Conservation (phyloP, 768 basidiomycete species). For the Termitomyces titanicus region DNA sequence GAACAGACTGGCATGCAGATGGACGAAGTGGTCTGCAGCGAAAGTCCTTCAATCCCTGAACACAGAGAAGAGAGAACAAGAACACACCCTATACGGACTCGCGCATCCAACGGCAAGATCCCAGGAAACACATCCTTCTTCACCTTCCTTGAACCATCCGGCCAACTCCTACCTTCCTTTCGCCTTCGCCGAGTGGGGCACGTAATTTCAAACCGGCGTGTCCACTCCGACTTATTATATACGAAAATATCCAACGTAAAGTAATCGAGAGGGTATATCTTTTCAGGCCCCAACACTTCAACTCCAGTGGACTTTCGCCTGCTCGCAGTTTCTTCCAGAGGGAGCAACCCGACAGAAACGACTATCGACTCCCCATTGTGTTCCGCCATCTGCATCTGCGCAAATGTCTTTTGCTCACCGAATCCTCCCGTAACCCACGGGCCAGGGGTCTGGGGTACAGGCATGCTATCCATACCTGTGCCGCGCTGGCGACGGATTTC, state of each 20-base stretch:
- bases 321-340: constrained; percentile 19
- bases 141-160: constrained; percentile 24
- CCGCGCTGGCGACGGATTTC: constrained; percentile 67
- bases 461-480: constrained; percentile 27
- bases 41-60: neutral
- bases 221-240: constrained; percentile 76
- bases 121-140: constrained; percentile 50
- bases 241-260: constrained; percentile 88
- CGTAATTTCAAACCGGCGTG: constrained; percentile 72
- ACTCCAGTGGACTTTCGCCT: constrained; percentile 15
- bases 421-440: constrained; percentile 46
- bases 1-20: constrained; percentile 78
- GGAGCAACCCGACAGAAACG: constrained; percentile 60
- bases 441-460: constrained; percentile 50
- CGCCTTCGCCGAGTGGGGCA: constrained; percentile 54
- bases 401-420: constrained; percentile 33
- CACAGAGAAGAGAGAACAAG: neutral
- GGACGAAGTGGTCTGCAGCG: constrained; percentile 69
- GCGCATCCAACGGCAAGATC: constrained; percentile 72
- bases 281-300: constrained; percentile 29
- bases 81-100: constrained; percentile 76
- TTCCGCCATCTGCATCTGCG: constrained; percentile 25
- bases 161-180: constrained; percentile 25
- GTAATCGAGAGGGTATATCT: constrained; percentile 67
- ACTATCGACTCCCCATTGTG: constrained; percentile 56